These are phyloP conservation scores for Aspergillus sp. DNA, from an alignment of 2,329 filamentous ascomycete species.

Conservation along the genomic window DNA sequence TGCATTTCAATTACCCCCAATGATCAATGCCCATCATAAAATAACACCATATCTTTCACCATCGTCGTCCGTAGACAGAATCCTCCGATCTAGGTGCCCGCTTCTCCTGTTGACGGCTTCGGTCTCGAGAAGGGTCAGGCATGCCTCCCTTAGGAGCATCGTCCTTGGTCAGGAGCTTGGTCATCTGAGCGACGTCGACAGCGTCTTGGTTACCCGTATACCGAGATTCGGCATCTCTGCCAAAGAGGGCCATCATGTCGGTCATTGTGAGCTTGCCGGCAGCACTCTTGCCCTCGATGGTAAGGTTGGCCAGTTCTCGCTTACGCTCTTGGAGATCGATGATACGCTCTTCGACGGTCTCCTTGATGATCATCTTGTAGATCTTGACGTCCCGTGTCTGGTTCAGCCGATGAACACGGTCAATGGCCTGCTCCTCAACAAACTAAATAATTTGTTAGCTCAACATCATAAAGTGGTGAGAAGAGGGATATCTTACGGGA, in stretches of 20 bases:
- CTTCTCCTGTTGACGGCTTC: constrained; percentile 10
- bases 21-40: background rate
- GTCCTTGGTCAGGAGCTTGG: constrained; percentile 22
- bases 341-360: constrained; percentile 89
- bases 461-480: constrained; percentile 8
- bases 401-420: constrained; percentile 96
- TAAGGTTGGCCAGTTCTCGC: constrained; percentile 80
- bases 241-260: constrained; percentile 89
- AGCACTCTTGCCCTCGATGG: constrained; percentile 75
- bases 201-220: constrained; percentile 37
- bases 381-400: constrained; percentile 93
- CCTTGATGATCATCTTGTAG: constrained; percentile 84
- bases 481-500: constrained; percentile 53
- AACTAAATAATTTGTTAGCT: constrained; percentile 53
- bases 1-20: background rate
- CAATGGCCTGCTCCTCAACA: constrained; percentile 97
- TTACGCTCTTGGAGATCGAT: constrained; percentile 94
- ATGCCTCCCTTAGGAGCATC: constrained; percentile 13
- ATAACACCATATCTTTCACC: constrained; percentile 8
- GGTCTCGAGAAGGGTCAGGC: constrained; percentile 13
- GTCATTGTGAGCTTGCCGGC: constrained; percentile 83
- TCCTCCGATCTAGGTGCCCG: constrained; percentile 11
- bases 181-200: constrained; percentile 29
- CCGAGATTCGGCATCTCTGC: constrained; percentile 57
- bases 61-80: constrained; percentile 23